Conservation (phyloP, 192 early-diverging fungal genomes). For the Rhizophagus clarus region DNA sequence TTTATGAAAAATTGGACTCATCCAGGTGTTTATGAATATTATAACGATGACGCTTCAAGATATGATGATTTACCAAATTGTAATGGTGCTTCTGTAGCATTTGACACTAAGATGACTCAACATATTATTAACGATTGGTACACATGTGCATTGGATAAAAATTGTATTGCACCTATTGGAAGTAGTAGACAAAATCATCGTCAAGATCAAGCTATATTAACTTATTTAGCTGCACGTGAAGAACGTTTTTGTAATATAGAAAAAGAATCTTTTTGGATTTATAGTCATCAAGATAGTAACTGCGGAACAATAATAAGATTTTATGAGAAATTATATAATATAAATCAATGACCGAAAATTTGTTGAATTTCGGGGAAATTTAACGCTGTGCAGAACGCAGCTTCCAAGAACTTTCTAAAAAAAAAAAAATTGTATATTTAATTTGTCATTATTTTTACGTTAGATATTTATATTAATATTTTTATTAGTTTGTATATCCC, state of each 20-base stretch:
- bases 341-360: no score
- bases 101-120: slow-evolving; percentile 44
- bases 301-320: slow-evolving; percentile 33
- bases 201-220: slow-evolving; percentile 50
- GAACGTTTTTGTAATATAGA: slow-evolving; percentile 36
- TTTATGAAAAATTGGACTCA: slow-evolving; percentile 47
- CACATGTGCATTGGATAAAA: slow-evolving; percentile 41
- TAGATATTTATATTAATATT: no score
- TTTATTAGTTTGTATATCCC: no score
- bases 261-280: slow-evolving; percentile 32
- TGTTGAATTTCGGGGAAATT: no score
- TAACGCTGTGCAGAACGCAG: no score
- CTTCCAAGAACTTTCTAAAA: no score
- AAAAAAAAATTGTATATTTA: no score
- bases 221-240: slow-evolving; percentile 46
- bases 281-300: slow-evolving; percentile 35
- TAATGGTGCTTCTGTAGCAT: slow-evolving; percentile 49
- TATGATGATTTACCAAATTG: slow-evolving; percentile 45
- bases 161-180: slow-evolving; percentile 55
- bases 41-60: slow-evolving; percentile 28
- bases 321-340: background rate
- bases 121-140: slow-evolving; percentile 49
- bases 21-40: slow-evolving; percentile 47
- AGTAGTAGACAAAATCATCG: slow-evolving; percentile 52
- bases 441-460: no score